phyloP scores from a whole-genome alignment of 305 asterid genomes.

The Fraxinus paxiana region DNA sequence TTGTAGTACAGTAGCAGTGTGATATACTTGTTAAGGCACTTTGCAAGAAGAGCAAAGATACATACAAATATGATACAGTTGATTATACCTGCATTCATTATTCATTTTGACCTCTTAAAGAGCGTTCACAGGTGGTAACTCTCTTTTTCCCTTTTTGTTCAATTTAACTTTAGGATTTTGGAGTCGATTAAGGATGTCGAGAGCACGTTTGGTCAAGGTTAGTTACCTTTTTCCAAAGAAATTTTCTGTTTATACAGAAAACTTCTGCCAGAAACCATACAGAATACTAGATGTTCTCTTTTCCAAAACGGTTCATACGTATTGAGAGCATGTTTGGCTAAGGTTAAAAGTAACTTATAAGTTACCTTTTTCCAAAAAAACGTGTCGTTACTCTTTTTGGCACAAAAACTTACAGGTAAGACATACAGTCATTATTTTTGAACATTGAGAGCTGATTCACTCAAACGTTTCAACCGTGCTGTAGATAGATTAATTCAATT shows the following conservation, averaged over 20 bases:
- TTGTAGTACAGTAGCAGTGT: constrained; percentile 28
- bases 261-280: too few relatives aligned
- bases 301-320: too few relatives aligned
- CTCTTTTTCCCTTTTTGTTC: background rate
- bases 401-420: background rate
- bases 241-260: too few relatives aligned
- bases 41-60: background rate
- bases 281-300: too few relatives aligned
- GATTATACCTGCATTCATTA: constrained; percentile 3
- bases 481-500: background rate
- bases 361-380: background rate
- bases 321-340: background rate
- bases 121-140: background rate
- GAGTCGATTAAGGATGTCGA: background rate
- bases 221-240: background rate
- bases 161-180: background rate
- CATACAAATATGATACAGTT: background rate
- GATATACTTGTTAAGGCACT: constrained; percentile 37
- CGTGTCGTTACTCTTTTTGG: background rate
- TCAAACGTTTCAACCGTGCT: background rate
- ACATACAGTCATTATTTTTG: background rate
- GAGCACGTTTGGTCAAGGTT: background rate
- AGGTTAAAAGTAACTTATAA: background rate
- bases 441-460: background rate
- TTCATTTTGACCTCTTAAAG: background rate